Base-by-base conservation (phyloP, 768 basidiomycete species). In the Lactifluus rugatus region DNA sequence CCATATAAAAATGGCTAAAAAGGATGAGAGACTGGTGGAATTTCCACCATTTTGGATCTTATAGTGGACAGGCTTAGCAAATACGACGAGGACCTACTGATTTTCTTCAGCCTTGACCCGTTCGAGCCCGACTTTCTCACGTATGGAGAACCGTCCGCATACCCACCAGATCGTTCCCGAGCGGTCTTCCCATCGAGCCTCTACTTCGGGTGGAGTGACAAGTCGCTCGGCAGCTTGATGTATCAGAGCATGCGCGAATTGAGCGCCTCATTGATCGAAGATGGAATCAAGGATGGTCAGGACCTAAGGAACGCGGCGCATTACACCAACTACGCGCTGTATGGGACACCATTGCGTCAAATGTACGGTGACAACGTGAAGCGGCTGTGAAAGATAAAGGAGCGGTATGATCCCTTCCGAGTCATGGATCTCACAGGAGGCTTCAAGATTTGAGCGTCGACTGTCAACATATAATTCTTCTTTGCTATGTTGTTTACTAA, bases 171-270 rank as follows among this genome's bases (percentile, higher is more conserved):
- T 25, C 63, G 63, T 25, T 62, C 61, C 25, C 61, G n/a, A 2
- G 19, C 23, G 14, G 8, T 59, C 23, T 26, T 55, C 10, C 57
- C 61, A 5, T 46, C 52, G 1, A 48, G 31, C 19, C 19, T 71
- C 39, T 65, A 64, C 63, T 80, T 71, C 54, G 75, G 74, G 1
- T 84, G 81, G 80, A 51, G 52, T 2, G 49, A 66, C 19, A 65
- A 72, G 16, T 36, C 67, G 5, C 66, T 65, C 0, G 81, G 83
- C 61, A 66, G 66, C 1, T 0, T 32, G 36, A 53, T 58, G 45
- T 39, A 39, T 5, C 5, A 16, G 31, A 19, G 2, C 6, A 53
- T 2, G 26, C 57, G 2, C 46, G 37, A 14, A 17, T 39, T 39
- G 37, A 39, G 37, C 37, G 5, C 14, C 37, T 39, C 37, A 1